Base-by-base conservation (phyloP, 768 basidiomycete genomes). In the Tulasnella sp. region DNA sequence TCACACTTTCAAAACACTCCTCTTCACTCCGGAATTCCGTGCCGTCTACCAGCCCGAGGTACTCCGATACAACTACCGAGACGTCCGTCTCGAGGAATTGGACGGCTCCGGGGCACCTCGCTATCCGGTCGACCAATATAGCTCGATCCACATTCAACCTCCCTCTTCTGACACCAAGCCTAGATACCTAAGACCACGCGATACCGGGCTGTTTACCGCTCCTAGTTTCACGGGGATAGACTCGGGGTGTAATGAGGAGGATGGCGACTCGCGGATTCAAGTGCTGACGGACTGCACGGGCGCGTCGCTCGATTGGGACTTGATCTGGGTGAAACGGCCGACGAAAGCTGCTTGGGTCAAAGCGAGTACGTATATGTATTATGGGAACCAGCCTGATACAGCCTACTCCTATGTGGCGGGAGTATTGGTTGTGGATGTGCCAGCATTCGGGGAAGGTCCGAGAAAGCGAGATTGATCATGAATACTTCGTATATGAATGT, bases 291-390 rank as follows among this genome's bases (percentile, higher is more conserved):
- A 62, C 6, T 40, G 39, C 48, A 34, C 42, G 14, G 9, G 38
- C 6, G 76, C 76, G 8, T 24, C 31, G 42, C 21, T 77, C 8
- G 76, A 56, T 31, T 77, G 31, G 52, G 76, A 77, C 19, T 19
- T 77, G 31, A 56, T 77, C 58, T 77, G 76, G 76, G 76, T 71
- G 10, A 77, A 44, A 31, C 48, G 52, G 18, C 76, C 76, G 31
- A 68, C 62, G 62, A 27, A 27, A 18, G 58, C 48, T n/a, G 31
- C 27, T 48, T 77, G 48, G 31, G 39, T 24, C 8, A 39, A 36
- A 24, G 76, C 76, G 19, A 77, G 56, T 21, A 62, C 52, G n/a
- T 77, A 71, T 42, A 19, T 38, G 9, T 34, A 40, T 34, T 77
- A 62, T 10, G 76, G 76, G 46, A 77, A 77, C 10, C 58, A 76